Evolutionary conservation across 2,329 filamentous ascomycete species (phyloP).

Genomic region (Penicillium crustosum): DNA sequence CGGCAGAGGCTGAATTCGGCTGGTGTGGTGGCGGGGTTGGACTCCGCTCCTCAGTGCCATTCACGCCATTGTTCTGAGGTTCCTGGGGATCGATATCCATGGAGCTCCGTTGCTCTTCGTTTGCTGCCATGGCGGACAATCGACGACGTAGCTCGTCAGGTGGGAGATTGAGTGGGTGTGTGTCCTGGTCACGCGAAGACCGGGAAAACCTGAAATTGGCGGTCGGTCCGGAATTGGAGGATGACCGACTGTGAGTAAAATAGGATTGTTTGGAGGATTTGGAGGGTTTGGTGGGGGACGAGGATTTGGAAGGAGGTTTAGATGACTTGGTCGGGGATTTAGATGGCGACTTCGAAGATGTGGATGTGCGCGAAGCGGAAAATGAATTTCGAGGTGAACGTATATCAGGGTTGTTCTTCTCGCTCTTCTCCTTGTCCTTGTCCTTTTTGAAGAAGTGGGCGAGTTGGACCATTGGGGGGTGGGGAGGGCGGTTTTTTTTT

Average conservation of each 20-base stretch:
- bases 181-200: conserved; percentile 54
- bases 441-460: conserved; percentile 30
- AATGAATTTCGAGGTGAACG: conserved; percentile 31
- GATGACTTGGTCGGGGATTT: conserved; percentile 18
- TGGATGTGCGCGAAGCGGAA: conserved; percentile 37
- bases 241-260: conserved; percentile 33
- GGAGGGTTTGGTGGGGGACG: conserved; percentile 14
- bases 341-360: conserved; percentile 17
- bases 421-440: conserved; percentile 27
- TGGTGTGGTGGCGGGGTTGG: conserved; percentile 51
- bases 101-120: conserved; percentile 55
- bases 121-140: conserved; percentile 58
- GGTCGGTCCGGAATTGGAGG: conserved; percentile 29
- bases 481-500: conserved; percentile 14
- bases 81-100: conserved; percentile 69
- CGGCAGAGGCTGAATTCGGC: conserved; percentile 51
- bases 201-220: conserved; percentile 38
- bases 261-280: conserved; percentile 22
- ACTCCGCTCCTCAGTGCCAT: conserved; percentile 39
- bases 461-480: conserved; percentile 31
- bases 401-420: conserved; percentile 23
- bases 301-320: conserved; percentile 9
- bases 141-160: conserved; percentile 80
- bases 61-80: conserved; percentile 31
- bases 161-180: conserved; percentile 84